phyloP scores from a whole-genome alignment of 2,329 filamentous ascomycete genomes.

The Cordyceps pruinosa region DNA sequence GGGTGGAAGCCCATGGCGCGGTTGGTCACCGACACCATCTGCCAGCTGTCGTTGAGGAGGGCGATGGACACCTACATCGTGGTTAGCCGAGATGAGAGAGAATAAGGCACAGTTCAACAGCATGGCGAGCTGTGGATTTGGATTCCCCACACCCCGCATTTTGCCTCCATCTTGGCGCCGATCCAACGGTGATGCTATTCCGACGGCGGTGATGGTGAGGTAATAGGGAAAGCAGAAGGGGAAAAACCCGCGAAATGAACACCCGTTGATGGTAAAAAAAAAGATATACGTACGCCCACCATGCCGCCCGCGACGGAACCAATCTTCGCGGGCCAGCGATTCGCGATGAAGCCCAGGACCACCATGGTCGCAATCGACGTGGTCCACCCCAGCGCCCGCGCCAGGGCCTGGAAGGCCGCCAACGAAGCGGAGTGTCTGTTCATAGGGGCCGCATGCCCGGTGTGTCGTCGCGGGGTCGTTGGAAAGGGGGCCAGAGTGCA shows the following conservation, averaged over 20 bases:
- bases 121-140: too few species aligned
- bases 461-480: not conserved
- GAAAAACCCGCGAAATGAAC: not conserved
- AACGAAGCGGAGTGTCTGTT: not conserved
- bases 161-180: constrained; percentile 1
- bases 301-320: constrained; percentile 25
- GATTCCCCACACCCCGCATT: constrained; percentile 6
- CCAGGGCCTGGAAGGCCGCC: constrained; percentile 13
- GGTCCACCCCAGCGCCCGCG: constrained; percentile 26
- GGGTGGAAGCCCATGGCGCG: constrained; percentile 20
- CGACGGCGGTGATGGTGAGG: not conserved
- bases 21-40: constrained; percentile 25
- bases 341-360: constrained; percentile 26
- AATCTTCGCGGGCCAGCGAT: constrained; percentile 24
- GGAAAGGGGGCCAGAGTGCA: not conserved
- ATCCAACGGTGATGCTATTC: not conserved
- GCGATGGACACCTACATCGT: constrained; percentile 27
- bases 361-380: constrained; percentile 26
- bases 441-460: not conserved
- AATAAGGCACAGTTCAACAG: too few species aligned
- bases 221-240: not conserved
- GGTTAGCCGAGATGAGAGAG: too few species aligned
- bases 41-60: constrained; percentile 33
- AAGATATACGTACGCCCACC: constrained; percentile 23
- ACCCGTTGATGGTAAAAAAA: not conserved